Conservation (phyloP, 257 asterid genomes). For the Solanum bulbocastanum region DNA sequence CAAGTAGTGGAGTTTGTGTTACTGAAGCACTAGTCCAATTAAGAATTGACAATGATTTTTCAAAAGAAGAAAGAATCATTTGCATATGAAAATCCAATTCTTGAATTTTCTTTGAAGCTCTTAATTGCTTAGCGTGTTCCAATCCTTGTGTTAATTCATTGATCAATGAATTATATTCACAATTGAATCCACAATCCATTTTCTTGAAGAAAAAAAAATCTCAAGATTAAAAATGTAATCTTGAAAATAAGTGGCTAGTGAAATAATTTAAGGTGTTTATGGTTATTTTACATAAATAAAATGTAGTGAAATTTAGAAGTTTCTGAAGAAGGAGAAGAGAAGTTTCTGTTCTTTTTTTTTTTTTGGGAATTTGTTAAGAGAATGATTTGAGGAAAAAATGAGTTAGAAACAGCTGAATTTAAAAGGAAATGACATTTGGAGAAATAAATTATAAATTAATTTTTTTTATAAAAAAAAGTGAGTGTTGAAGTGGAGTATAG, state of each 20-base stretch:
- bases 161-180: slow-evolving; percentile 38
- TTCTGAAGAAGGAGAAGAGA: background rate
- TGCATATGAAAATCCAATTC: slow-evolving; percentile 40
- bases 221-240: background rate
- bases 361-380: background rate
- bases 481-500: slow-evolving; percentile 15
- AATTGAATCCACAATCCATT: slow-evolving; percentile 38
- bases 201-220: background rate
- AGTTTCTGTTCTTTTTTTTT: background rate
- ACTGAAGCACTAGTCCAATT: slow-evolving; percentile 29
- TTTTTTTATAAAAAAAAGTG: background rate
- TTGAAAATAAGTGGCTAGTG: background rate
- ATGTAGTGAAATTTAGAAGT: background rate
- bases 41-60: slow-evolving; percentile 62
- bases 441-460: background rate
- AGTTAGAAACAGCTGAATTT: slow-evolving; percentile 22
- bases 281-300: background rate
- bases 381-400: slow-evolving; percentile 6
- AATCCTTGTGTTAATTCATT: slow-evolving; percentile 67
- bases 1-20: slow-evolving; percentile 13
- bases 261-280: too few relatives aligned
- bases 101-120: slow-evolving; percentile 20
- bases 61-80: slow-evolving; percentile 59
- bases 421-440: slow-evolving; percentile 34
- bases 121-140: slow-evolving; percentile 69